Evolutionary conservation across 1,284 basidiomycete genomes (phyloP), one percentile per base, ranked within the genome.

Genomic region (Trametes polyzona): DNA sequence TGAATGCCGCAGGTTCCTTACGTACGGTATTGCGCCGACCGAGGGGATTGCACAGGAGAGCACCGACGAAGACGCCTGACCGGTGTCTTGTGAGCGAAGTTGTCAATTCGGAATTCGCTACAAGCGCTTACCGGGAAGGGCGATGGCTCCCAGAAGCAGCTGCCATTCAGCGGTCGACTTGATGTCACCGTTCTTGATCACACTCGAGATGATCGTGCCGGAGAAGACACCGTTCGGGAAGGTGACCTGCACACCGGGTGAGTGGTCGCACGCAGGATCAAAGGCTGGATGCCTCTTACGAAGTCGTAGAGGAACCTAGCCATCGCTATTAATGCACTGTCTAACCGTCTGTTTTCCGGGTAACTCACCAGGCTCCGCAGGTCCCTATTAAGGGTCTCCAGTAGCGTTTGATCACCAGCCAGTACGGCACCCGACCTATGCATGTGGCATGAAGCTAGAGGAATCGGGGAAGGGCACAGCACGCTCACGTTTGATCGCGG

Each of bases 301-400:
- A 89, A 88, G 70, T 90, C 88, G 67, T 90, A 92, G 44, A 88
- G 75, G 71, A 90, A 90, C 88, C 83, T 86, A 52, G 35, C 37
- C 29, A 42, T 5, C 19, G 47, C 27, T 17, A 36, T 47, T 49
- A 66, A 37, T 66, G 53, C 44, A 44, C 24, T 44, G 35, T 21
- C 4, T 50, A 52, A 52, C 27, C 42, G 36, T 24, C 19, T 21
- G 33, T 21, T 14, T 26, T 47, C 29, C 35, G 46, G 27, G 39
- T 47, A 30, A 65, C 78, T 39, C 53, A 86, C 85, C 89, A 90
- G 42, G 88, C 84, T 27, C 87, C 87, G 57, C 82, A 84, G 2
- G 87, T 91, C 14, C 88, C 88, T 59, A 88, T 81, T 29, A 91
- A 70, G 2, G 82, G 48, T 61, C 74, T 82, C 90, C 90, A 92